Conservation (phyloP, 129 eudicot species). For the Kitagawia praeruptora region DNA sequence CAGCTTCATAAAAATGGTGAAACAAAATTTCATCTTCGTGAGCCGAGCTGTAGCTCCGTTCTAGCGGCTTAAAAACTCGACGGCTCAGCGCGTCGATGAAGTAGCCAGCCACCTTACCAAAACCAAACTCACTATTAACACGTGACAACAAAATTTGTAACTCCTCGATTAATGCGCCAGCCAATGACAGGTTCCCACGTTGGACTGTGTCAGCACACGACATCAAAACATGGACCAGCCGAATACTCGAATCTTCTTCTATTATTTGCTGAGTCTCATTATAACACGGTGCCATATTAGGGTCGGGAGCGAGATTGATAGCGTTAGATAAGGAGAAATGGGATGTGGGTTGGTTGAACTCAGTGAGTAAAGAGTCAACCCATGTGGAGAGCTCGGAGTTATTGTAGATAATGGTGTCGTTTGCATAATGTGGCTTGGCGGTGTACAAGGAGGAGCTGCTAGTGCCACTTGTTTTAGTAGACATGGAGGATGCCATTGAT, state of each 20-base stretch:
- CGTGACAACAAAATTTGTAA: conserved; percentile 38
- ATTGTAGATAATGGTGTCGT: conserved; percentile 53
- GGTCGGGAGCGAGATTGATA: not conserved
- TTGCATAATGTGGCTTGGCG: conserved; percentile 37
- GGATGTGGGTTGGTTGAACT: conserved; percentile 26
- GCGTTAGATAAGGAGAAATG: not conserved
- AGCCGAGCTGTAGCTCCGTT: conserved; percentile 11
- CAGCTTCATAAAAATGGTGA: conserved; percentile 64
- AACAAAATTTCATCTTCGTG: conserved; percentile 44
- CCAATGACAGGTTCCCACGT: conserved; percentile 56
- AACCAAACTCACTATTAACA: conserved; percentile 46
- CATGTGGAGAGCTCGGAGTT: conserved; percentile 61
- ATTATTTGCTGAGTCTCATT: conserved; percentile 12
- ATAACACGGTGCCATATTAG: not conserved
- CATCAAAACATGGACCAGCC: conserved; percentile 69
- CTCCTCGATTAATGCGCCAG: conserved; percentile 45
- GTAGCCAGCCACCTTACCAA: conserved; percentile 73
- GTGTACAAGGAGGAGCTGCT: conserved; percentile 43
- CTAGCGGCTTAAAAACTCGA: conserved; percentile 35
- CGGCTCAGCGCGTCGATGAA: conserved; percentile 70
- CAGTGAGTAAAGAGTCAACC: conserved; percentile 57
- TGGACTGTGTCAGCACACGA: conserved; percentile 81
- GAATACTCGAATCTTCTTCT: conserved; percentile 60
- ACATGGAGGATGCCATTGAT: conserved; percentile 29
- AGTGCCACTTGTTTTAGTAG: conserved; percentile 26